A percentile compares a stretch with the other conserved stretches of the same genome.
Conservation (phyloP, 352 stramenopile genomes). For the Elongisporangium senticosum region DNA sequence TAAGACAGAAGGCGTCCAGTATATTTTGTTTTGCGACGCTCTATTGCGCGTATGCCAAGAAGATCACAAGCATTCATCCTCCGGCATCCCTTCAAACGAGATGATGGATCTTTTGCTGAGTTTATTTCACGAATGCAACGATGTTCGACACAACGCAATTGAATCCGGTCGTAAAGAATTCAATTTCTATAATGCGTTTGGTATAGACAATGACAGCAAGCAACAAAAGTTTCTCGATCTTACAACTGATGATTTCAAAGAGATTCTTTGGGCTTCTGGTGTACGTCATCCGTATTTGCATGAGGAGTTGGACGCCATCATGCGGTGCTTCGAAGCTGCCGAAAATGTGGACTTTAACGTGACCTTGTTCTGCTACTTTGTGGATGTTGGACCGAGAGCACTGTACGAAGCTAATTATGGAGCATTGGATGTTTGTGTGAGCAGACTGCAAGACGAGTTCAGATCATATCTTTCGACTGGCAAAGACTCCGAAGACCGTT, state of each 20-base stretch:
- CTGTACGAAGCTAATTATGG: conserved; percentile 36
- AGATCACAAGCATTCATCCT: conserved; percentile 4
- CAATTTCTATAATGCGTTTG: conserved; percentile 42
- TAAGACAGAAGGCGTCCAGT: conserved; percentile 26
- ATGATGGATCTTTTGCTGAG: conserved; percentile 44
- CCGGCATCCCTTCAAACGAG: conserved; percentile 29
- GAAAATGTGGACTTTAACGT: conserved; percentile 42
- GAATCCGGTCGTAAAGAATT: conserved; percentile 23
- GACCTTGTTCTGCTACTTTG: conserved; percentile 43
- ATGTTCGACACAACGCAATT: conserved; percentile 15
- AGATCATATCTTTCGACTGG: conserved; percentile 48
- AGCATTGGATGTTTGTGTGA: conserved; percentile 49
- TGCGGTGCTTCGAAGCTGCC: conserved; percentile 44
- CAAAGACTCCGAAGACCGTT: conserved; percentile 37
- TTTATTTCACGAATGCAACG: conserved; percentile 35
- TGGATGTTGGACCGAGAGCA: conserved; percentile 39
- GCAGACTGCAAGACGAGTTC: conserved; percentile 50
- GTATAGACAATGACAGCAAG: conserved; percentile 27
- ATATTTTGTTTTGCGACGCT: conserved; percentile 52
- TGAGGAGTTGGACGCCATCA: conserved; percentile 58
- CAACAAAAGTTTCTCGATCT: conserved; percentile 26
- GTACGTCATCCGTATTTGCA: conserved; percentile 61
- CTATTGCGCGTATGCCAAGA: conserved; percentile 38
- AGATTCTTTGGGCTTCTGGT: conserved; percentile 59
- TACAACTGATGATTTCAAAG: conserved; percentile 57